Evolutionary conservation across 768 basidiomycete species (phyloP).

Genomic region (Rhodotorula graminis): DNA sequence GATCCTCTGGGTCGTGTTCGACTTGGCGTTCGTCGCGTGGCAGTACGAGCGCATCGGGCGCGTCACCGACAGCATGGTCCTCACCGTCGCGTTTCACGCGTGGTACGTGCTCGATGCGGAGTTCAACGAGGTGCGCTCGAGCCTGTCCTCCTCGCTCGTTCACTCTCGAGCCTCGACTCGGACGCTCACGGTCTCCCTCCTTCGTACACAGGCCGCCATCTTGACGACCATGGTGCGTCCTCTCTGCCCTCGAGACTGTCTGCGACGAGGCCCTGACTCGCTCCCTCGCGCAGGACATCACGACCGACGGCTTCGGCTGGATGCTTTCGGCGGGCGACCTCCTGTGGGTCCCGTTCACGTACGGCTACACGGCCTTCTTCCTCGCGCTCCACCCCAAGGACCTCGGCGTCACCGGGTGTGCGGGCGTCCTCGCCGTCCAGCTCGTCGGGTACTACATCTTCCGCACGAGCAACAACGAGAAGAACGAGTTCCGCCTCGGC

Average conservation of each 20-base stretch:
- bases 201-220: slow-evolving; percentile 62
- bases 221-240: slow-evolving; percentile 70
- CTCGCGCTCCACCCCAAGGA: slow-evolving; percentile 83
- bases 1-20: slow-evolving; percentile 83
- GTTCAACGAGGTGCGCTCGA: slow-evolving; percentile 71
- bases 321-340: slow-evolving; percentile 94
- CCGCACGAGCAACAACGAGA: slow-evolving; percentile 79
- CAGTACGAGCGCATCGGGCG: slow-evolving; percentile 62
- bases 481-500: slow-evolving; percentile 91
- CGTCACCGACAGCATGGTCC: slow-evolving; percentile 81
- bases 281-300: slow-evolving; percentile 62
- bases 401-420: slow-evolving; percentile 60
- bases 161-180: too few species aligned
- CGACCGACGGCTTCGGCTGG: slow-evolving; percentile 94
- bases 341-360: slow-evolving; percentile 89
- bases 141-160: neutral
- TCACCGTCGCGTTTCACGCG: slow-evolving; percentile 76
- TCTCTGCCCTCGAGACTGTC: neutral
- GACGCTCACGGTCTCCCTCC: neutral
- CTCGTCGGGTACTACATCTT: slow-evolving; percentile 84
- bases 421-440: slow-evolving; percentile 62
- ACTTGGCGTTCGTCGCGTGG: slow-evolving; percentile 84
- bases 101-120: slow-evolving; percentile 81
- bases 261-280: neutral
- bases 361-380: slow-evolving; percentile 88